Evolutionary conservation across 1,284 basidiomycete genomes (phyloP).

Genomic region (Gomphus sp.): DNA sequence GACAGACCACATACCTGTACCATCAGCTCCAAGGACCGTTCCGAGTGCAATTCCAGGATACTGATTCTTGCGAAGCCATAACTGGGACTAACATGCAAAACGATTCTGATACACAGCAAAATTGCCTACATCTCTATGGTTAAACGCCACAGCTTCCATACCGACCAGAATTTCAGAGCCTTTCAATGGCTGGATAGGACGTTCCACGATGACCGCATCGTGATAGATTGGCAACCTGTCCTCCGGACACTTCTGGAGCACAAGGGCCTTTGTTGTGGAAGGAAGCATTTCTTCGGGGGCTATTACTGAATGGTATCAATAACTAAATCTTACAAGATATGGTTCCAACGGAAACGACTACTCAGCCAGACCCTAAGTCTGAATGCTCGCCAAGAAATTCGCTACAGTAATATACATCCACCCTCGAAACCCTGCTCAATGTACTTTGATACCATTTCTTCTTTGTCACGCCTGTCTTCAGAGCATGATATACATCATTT

Average conservation of each 20-base stretch:
- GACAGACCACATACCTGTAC: constrained; percentile 43
- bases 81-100: constrained; percentile 26
- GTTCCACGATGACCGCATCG: constrained; percentile 42
- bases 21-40: constrained; percentile 62
- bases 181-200: constrained; percentile 39
- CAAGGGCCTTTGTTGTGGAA: constrained; percentile 28
- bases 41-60: constrained; percentile 62
- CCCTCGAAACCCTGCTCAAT: too few species aligned
- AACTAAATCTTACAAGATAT: too few species aligned
- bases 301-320: too few species aligned
- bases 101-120: background rate
- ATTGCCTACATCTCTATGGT: constrained; percentile 62
- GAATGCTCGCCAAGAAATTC: too few species aligned
- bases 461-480: too few species aligned
- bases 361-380: too few species aligned
- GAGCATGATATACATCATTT: too few species aligned
- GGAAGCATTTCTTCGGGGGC: background rate
- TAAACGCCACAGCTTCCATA: constrained; percentile 65
- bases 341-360: too few species aligned
- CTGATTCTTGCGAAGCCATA: constrained; percentile 64
- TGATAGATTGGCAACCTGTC: constrained; percentile 33
- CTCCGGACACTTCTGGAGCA: constrained; percentile 21
- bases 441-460: too few species aligned
- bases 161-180: constrained; percentile 54
- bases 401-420: too few species aligned